Conservation (phyloP, 805 yeast genomes). For the Teunomyces tritomae region DNA sequence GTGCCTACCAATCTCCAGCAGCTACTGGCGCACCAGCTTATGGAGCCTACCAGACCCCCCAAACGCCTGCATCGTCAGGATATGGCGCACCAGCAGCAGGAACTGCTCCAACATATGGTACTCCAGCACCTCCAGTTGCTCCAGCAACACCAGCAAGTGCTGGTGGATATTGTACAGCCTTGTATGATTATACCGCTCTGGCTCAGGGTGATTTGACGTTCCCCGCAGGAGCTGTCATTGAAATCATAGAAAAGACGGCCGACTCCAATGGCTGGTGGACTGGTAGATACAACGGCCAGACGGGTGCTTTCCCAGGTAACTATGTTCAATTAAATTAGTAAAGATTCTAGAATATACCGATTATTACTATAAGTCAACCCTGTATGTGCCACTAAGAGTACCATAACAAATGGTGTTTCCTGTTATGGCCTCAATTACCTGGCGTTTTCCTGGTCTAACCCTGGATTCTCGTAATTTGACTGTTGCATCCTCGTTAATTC, state of each 20-base stretch:
- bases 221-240: constrained; percentile 83
- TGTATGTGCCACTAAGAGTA: not conserved
- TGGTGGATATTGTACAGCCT: constrained; percentile 69
- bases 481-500: constrained; percentile 11
- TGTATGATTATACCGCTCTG: constrained; percentile 90
- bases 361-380: not conserved
- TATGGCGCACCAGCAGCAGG: constrained; percentile 13
- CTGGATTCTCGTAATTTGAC: not conserved
- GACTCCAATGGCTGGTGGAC: constrained; percentile 99
- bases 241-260: constrained; percentile 74
- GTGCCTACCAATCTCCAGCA: constrained; percentile 11
- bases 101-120: constrained; percentile 22
- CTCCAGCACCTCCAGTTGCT: constrained; percentile 17
- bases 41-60: constrained; percentile 7
- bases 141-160: constrained; percentile 26
- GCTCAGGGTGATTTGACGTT: constrained; percentile 89
- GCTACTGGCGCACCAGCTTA: constrained; percentile 11
- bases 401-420: not conserved
- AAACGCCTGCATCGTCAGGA: constrained; percentile 13
- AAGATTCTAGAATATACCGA: not conserved
- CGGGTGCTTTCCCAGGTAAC: constrained; percentile 95
- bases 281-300: constrained; percentile 76
- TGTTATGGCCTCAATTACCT: not conserved
- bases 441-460: not conserved
- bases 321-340: constrained; percentile 70